A percentile compares a stretch with the other conserved stretches of the same genome.
Conservation (phyloP, 1,284 basidiomycete species). For the Sphaerobolus stellatus region DNA sequence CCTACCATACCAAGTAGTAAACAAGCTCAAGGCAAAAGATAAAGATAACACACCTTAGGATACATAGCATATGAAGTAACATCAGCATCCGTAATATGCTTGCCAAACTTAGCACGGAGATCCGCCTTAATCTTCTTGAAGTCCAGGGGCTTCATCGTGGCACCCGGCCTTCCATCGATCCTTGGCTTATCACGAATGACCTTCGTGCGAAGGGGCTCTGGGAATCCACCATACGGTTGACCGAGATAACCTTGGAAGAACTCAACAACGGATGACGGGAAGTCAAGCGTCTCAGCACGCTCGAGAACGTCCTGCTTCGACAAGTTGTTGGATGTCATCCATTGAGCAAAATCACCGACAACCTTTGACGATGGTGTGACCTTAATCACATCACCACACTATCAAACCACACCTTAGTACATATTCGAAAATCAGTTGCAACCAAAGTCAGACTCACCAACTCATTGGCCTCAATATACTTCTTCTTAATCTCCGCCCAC, state of each 20-base stretch:
- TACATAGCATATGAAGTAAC: slow-evolving; percentile 97
- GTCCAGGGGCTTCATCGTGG: slow-evolving; percentile 85
- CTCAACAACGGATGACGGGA: slow-evolving; percentile 94
- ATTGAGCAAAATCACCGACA: slow-evolving; percentile 98
- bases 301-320: slow-evolving; percentile 85
- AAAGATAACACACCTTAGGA: slow-evolving; percentile 64
- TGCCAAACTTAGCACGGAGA: slow-evolving; percentile 90
- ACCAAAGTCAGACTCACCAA: slow-evolving; percentile 53
- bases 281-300: slow-evolving; percentile 89
- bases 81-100: slow-evolving; percentile 89
- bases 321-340: slow-evolving; percentile 96
- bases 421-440: slow-evolving; percentile 13
- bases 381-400: slow-evolving; percentile 99
- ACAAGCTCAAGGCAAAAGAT: background rate
- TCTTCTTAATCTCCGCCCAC: slow-evolving; percentile 98
- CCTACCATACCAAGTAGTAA: slow-evolving; percentile 59
- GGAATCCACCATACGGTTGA: slow-evolving; percentile 97
- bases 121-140: slow-evolving; percentile 96
- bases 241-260: slow-evolving; percentile 99
- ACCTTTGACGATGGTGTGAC: slow-evolving; percentile 99
- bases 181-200: slow-evolving; percentile 93
- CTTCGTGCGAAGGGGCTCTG: slow-evolving; percentile 88
- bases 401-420: slow-evolving; percentile 14
- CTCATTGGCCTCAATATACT: slow-evolving; percentile 96
- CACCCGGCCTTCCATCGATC: slow-evolving; percentile 92